Evolutionary conservation across 495 filamentous ascomycete genomes (phyloP).

Genomic region (Parathielavia appendiculata): DNA sequence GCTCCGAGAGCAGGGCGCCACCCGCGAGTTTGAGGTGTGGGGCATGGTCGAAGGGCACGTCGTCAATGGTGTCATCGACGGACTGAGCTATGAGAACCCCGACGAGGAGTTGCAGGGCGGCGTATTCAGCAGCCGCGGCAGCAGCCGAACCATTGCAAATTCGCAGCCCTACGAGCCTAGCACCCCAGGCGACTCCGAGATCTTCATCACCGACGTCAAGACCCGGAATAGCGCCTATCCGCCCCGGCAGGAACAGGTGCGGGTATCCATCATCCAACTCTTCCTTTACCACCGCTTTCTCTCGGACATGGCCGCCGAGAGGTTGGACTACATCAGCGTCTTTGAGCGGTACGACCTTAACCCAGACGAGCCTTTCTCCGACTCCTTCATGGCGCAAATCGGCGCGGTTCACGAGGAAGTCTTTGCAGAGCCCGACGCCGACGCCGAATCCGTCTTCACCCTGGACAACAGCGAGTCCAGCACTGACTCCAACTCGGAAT

Average conservation of each 20-base stretch:
- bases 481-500: slow-evolving; percentile 1
- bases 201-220: slow-evolving; percentile 87
- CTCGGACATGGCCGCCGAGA: slow-evolving; percentile 61
- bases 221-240: slow-evolving; percentile 60
- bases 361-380: slow-evolving; percentile 60
- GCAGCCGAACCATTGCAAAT: slow-evolving; percentile 16
- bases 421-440: slow-evolving; percentile 37
- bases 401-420: slow-evolving; percentile 59
- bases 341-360: slow-evolving; percentile 66
- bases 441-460: slow-evolving; percentile 9
- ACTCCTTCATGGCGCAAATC: slow-evolving; percentile 75
- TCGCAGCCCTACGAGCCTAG: slow-evolving; percentile 40
- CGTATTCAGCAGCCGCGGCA: slow-evolving; percentile 30
- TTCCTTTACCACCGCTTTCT: slow-evolving; percentile 90
- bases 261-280: slow-evolving; percentile 76
- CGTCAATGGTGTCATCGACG: slow-evolving; percentile 86
- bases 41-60: slow-evolving; percentile 75
- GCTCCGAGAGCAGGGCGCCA: slow-evolving; percentile 71
- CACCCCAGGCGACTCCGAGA: slow-evolving; percentile 62
- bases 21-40: slow-evolving; percentile 92
- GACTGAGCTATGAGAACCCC: slow-evolving; percentile 73
- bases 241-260: slow-evolving; percentile 63
- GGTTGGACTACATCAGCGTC: slow-evolving; percentile 61
- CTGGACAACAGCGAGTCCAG: slow-evolving; percentile 6
- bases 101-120: slow-evolving; percentile 61